Evolutionary conservation across 2,329 filamentous ascomycete genomes (phyloP).

Genomic region (Penicillium sp.): DNA sequence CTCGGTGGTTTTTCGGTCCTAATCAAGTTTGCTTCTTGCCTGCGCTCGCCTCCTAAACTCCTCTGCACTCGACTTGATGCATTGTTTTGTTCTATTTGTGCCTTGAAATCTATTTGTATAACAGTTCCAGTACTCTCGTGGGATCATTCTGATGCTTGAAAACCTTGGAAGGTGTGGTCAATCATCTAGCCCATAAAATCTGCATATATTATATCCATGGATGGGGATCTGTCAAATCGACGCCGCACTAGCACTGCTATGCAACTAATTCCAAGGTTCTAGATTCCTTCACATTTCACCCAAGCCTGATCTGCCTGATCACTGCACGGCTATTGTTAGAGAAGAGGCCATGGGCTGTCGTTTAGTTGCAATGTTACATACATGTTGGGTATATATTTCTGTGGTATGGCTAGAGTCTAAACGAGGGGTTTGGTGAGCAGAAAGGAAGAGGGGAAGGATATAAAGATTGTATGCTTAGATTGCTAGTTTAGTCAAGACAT

Average conservation of each 20-base stretch:
- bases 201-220: no score
- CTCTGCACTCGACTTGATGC: neutral
- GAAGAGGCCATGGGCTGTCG: no score
- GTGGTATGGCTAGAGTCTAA: no score
- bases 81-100: neutral
- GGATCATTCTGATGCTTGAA: neutral
- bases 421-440: no score
- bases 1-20: neutral
- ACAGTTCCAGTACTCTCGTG: neutral
- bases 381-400: neutral
- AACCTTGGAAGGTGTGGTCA: neutral
- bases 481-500: no score
- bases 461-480: no score
- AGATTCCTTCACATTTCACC: conserved; percentile 1
- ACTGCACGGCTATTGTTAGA: no score
- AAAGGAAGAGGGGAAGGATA: no score
- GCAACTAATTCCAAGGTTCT: neutral
- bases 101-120: neutral
- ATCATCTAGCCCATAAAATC: neutral
- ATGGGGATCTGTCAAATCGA: conserved; percentile 4
- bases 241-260: conserved; percentile 2
- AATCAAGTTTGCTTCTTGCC: neutral
- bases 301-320: no score
- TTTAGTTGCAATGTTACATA: no score
- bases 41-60: neutral